A percentile compares a stretch with the other conserved stretches of the same genome.
phyloP scores from a whole-genome alignment of 768 basidiomycete genomes.

The Suillus brevipes region DNA sequence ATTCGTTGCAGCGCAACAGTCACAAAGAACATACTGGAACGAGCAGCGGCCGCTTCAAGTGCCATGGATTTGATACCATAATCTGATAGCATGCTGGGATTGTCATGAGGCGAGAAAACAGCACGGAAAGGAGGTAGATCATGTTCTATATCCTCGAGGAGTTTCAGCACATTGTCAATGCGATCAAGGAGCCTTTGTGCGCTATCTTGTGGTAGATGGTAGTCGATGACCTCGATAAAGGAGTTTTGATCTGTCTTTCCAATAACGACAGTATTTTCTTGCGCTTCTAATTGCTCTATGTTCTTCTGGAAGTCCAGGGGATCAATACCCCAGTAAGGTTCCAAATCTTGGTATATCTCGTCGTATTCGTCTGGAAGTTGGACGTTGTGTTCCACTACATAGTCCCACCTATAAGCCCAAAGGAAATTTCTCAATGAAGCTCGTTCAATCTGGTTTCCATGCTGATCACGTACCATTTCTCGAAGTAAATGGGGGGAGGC shows the following conservation, averaged over 20 bases:
- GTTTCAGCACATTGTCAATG: constrained; percentile 18
- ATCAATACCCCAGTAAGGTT: constrained; percentile 38
- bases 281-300: constrained; percentile 24
- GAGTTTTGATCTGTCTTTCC: constrained; percentile 17
- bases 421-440: background rate
- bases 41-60: constrained; percentile 28
- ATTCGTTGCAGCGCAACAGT: background rate
- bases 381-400: constrained; percentile 38
- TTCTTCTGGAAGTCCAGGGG: constrained; percentile 26
- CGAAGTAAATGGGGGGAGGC: constrained; percentile 42
- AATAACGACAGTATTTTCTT: constrained; percentile 20
- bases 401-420: constrained; percentile 38
- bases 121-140: constrained; percentile 34
- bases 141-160: constrained; percentile 29
- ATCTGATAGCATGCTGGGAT: constrained; percentile 28
- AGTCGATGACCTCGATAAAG: constrained; percentile 18
- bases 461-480: constrained; percentile 37
- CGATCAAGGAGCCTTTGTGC: background rate
- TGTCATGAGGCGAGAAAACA: constrained; percentile 31
- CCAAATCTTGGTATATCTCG: constrained; percentile 40
- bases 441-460: background rate
- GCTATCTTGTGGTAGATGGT: constrained; percentile 12
- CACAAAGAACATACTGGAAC: constrained; percentile 22
- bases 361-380: constrained; percentile 49
- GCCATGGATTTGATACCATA: constrained; percentile 25